phyloP scores from a whole-genome alignment of 805 yeast species.

The Jamesozyma hellenica region DNA sequence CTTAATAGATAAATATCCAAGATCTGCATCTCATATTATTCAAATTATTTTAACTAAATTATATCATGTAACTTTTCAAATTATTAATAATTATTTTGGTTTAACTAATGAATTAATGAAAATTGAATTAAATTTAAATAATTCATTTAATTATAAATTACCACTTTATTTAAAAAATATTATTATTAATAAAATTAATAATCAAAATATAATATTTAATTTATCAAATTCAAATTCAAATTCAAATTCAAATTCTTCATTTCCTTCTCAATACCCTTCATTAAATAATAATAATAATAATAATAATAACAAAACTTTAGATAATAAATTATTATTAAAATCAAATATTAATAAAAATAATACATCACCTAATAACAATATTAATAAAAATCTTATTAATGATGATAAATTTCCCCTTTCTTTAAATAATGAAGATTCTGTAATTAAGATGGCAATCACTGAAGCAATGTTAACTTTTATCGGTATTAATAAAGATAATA shows the following conservation, averaged over 20 bases:
- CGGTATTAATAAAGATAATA: slow-evolving; percentile 45
- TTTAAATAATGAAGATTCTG: slow-evolving; percentile 54
- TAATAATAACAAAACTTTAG: not conserved
- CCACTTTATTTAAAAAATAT: slow-evolving; percentile 60
- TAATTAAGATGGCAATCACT: slow-evolving; percentile 51
- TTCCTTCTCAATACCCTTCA: too few relatives aligned
- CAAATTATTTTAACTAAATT: slow-evolving; percentile 83
- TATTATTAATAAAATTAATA: slow-evolving; percentile 36
- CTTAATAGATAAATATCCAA: slow-evolving; percentile 66
- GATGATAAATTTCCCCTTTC: slow-evolving; percentile 25
- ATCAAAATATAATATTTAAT: slow-evolving; percentile 1
- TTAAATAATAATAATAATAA: not conserved
- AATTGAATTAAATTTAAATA: slow-evolving; percentile 61
- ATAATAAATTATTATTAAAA: not conserved
- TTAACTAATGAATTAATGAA: slow-evolving; percentile 70
- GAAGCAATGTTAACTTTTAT: slow-evolving; percentile 61
- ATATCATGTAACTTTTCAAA: slow-evolving; percentile 83
- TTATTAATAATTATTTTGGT: slow-evolving; percentile 80
- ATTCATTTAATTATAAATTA: slow-evolving; percentile 36
- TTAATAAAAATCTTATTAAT: not conserved
- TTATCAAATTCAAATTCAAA: not conserved
- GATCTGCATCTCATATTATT: slow-evolving; percentile 86
- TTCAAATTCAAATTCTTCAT: too few relatives aligned
- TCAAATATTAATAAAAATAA: not conserved
- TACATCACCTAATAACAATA: not conserved